Percentiles rank a stretch among this genome's conserved stretches.
Evolutionary conservation across 2,329 filamentous ascomycete species (phyloP).

Genomic region (Dactylonectria estremocensis): DNA sequence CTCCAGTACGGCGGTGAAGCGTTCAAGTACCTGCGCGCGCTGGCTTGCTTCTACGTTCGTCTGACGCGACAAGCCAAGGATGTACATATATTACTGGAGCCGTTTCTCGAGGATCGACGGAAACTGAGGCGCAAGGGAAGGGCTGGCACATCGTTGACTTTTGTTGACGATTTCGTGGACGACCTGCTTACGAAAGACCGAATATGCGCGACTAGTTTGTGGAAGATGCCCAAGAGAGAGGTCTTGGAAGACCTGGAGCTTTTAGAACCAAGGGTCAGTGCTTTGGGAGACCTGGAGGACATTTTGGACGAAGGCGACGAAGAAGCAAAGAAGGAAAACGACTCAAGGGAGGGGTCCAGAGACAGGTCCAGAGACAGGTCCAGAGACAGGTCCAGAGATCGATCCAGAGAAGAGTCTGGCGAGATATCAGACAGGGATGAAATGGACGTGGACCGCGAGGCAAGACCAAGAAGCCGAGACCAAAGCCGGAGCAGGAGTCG

Average conservation of each 20-base stretch:
- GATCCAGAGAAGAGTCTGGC: slow-evolving; percentile 58
- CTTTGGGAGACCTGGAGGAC: slow-evolving; percentile 84
- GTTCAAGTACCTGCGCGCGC: slow-evolving; percentile 89
- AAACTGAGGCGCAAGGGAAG: slow-evolving; percentile 86
- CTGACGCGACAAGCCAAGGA: slow-evolving; percentile 87
- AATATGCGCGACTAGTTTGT: slow-evolving; percentile 91
- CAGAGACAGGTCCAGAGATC: slow-evolving; percentile 29
- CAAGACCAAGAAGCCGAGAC: slow-evolving; percentile 42
- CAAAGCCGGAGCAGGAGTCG: slow-evolving; percentile 40
- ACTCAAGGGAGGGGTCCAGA: slow-evolving; percentile 41
- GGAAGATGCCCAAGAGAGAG: slow-evolving; percentile 88
- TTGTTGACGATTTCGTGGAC: slow-evolving; percentile 94
- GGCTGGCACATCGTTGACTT: slow-evolving; percentile 82
- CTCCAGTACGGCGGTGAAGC: slow-evolving; percentile 80
- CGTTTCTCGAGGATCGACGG: slow-evolving; percentile 83
- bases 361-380: not conserved
- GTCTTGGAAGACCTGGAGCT: slow-evolving; percentile 91
- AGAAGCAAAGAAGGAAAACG: slow-evolving; percentile 55
- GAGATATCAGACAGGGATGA: slow-evolving; percentile 53
- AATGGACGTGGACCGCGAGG: slow-evolving; percentile 59
- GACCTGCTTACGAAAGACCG: slow-evolving; percentile 90
- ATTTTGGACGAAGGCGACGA: slow-evolving; percentile 74
- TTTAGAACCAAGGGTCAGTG: slow-evolving; percentile 87
- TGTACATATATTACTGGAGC: slow-evolving; percentile 86
- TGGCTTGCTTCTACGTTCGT: slow-evolving; percentile 94